A percentile compares a stretch with the other conserved stretches of the same genome.
These are phyloP conservation scores for Pythium phragmiticola DNA, from an alignment of 352 stramenopile genomes.

Conservation along the genomic window DNA sequence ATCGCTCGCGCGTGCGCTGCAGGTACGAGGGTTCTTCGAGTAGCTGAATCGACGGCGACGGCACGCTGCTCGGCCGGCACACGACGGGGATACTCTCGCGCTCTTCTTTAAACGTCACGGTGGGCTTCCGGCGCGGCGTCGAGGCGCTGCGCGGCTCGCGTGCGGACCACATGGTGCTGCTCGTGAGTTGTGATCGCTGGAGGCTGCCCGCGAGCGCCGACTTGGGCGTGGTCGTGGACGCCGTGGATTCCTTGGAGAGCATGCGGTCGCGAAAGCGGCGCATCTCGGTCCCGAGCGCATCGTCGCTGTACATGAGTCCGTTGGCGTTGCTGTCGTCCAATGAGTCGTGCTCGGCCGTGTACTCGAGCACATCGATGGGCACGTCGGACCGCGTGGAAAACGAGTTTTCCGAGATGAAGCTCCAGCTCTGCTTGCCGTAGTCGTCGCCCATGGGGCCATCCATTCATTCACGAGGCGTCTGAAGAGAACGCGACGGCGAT, in stretches of 20 bases:
- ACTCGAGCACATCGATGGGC: slow-evolving; percentile 43
- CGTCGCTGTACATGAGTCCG: background rate
- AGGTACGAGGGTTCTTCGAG: slow-evolving; percentile 47
- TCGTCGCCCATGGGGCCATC: slow-evolving; percentile 22
- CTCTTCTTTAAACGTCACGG: slow-evolving; percentile 58
- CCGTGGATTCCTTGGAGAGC: slow-evolving; percentile 3
- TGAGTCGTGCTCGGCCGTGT: slow-evolving; percentile 35
- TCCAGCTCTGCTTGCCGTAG: slow-evolving; percentile 66
- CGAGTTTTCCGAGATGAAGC: slow-evolving; percentile 81
- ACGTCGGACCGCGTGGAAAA: slow-evolving; percentile 43
- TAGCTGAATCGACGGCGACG: slow-evolving; percentile 56
- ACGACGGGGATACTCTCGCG: slow-evolving; percentile 52
- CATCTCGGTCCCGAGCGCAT: slow-evolving; percentile 28
- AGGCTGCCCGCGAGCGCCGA: slow-evolving; percentile 1
- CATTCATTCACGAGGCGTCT: slow-evolving; percentile 1
- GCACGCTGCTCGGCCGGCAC: slow-evolving; percentile 55
- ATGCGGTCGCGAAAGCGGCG: slow-evolving; percentile 25
- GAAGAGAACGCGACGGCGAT: too few relatives aligned
- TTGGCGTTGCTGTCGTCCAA: slow-evolving; percentile 20
- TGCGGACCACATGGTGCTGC: background rate
- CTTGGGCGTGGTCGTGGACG: slow-evolving; percentile 6
- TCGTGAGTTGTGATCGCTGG: background rate
- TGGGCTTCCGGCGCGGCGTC: slow-evolving; percentile 49
- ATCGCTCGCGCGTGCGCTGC: slow-evolving; percentile 39
- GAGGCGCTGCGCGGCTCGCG: slow-evolving; percentile 26